A percentile compares a stretch with the other conserved stretches of the same genome.
phyloP scores from a whole-genome alignment of 2,329 filamentous ascomycete genomes.

The Aureobasidium melanogenum region DNA sequence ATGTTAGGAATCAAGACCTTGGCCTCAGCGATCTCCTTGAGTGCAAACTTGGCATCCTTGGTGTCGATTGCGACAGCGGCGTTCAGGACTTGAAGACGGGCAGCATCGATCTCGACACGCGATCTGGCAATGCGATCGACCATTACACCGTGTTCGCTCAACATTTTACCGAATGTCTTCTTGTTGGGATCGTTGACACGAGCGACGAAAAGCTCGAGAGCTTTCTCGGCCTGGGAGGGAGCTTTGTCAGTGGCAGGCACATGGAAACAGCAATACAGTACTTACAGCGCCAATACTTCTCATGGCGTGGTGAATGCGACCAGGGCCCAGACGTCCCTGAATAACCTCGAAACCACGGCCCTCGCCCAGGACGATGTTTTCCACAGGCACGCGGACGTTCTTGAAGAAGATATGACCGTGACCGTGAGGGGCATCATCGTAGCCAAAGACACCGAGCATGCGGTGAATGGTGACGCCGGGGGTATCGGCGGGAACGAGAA shows the following conservation, averaged over 20 bases:
- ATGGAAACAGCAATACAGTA: background rate
- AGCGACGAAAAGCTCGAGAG: conserved; percentile 89
- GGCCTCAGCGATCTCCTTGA: conserved; percentile 90
- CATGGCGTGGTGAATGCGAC: conserved; percentile 97
- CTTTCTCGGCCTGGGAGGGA: conserved; percentile 59
- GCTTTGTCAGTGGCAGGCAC: background rate
- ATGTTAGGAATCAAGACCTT: conserved; percentile 84
- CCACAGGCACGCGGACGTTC: conserved; percentile 77
- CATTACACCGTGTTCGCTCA: conserved; percentile 86
- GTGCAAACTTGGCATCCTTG: conserved; percentile 75
- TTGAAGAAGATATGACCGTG: conserved; percentile 88
- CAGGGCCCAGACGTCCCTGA: conserved; percentile 89
- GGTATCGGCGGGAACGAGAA: conserved; percentile 72
- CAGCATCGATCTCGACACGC: conserved; percentile 86
- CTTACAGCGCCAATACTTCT: conserved; percentile 74
- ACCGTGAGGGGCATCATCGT: conserved; percentile 96
- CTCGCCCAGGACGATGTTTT: conserved; percentile 83
- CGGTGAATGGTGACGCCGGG: conserved; percentile 87
- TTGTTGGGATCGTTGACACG: conserved; percentile 88
- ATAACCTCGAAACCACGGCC: conserved; percentile 97
- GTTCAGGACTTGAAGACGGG: conserved; percentile 83
- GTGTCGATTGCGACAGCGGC: conserved; percentile 93
- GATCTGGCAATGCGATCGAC: conserved; percentile 90
- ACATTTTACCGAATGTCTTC: conserved; percentile 80
- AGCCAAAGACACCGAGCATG: conserved; percentile 90